Evolutionary conservation across 106 monocot genomes (phyloP).

Genomic region (Posidonia australis): DNA sequence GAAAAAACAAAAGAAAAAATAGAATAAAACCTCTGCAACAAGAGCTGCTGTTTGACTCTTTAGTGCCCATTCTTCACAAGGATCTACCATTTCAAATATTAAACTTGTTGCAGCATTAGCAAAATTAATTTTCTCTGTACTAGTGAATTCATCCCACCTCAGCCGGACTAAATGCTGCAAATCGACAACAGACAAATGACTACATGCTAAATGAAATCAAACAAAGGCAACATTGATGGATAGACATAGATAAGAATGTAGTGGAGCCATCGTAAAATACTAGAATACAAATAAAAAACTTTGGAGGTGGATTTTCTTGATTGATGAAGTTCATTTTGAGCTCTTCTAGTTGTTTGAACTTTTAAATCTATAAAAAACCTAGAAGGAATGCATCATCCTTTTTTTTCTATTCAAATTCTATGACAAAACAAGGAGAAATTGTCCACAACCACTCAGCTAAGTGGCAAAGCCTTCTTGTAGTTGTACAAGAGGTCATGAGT

Average conservation of each 20-base stretch:
- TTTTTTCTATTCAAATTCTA: too few relatives aligned
- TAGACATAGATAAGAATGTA: background rate
- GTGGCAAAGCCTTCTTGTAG: too few relatives aligned
- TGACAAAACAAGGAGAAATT: too few relatives aligned
- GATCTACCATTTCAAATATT: conserved; percentile 50
- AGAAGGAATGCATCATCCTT: too few relatives aligned
- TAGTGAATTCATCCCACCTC: conserved; percentile 80
- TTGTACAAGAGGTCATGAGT: too few relatives aligned
- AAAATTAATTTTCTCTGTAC: conserved; percentile 57
- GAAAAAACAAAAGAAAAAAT: conserved; percentile 5
- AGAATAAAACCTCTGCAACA: conserved; percentile 66
- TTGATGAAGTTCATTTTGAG: too few relatives aligned
- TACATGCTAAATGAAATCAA: background rate
- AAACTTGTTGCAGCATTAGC: conserved; percentile 56
- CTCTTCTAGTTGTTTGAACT: too few relatives aligned
- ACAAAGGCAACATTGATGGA: background rate
- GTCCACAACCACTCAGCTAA: too few relatives aligned
- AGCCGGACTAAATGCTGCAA: conserved; percentile 87
- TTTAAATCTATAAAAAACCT: too few relatives aligned
- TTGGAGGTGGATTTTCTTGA: too few relatives aligned
- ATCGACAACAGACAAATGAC: conserved; percentile 1
- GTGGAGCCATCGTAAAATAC: background rate
- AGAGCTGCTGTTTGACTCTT: conserved; percentile 95
- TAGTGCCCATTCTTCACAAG: conserved; percentile 82
- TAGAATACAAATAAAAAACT: background rate